phyloP scores from a whole-genome alignment of 1,139 yeast species.

The Suhomyces wounanorum region DNA sequence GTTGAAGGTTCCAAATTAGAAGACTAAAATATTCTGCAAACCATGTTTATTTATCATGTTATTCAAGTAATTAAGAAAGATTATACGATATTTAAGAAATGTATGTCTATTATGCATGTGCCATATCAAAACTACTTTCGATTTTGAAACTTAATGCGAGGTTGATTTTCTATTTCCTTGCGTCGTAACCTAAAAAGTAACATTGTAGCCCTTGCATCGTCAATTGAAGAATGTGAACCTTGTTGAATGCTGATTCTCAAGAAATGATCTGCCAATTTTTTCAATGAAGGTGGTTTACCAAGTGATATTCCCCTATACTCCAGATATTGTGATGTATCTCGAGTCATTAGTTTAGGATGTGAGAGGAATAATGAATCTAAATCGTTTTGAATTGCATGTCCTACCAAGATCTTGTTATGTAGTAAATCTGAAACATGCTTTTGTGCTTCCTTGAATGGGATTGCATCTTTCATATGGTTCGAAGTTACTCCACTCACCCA shows the following conservation, averaged over 20 bases:
- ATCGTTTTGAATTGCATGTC: slow-evolving; percentile 86
- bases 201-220: slow-evolving; percentile 91
- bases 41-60: neutral
- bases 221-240: slow-evolving; percentile 83
- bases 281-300: slow-evolving; percentile 74
- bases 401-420: slow-evolving; percentile 62
- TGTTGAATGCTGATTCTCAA: slow-evolving; percentile 66
- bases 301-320: slow-evolving; percentile 60
- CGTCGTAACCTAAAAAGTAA: slow-evolving; percentile 63
- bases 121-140: neutral
- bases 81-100: neutral
- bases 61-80: neutral
- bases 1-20: slow-evolving; percentile 43
- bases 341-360: slow-evolving; percentile 62
- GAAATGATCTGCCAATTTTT: slow-evolving; percentile 60
- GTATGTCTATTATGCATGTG: neutral
- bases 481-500: slow-evolving; percentile 91
- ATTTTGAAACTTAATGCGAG: slow-evolving; percentile 6
- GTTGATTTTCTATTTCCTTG: slow-evolving; percentile 53
- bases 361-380: slow-evolving; percentile 64
- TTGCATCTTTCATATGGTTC: slow-evolving; percentile 64
- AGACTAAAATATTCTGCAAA: slow-evolving; percentile 21
- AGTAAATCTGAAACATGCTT: slow-evolving; percentile 51
- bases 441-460: slow-evolving; percentile 68
- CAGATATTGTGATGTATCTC: slow-evolving; percentile 73